A percentile compares a stretch with the other conserved stretches of the same genome.
Conservation (phyloP, 2,329 filamentous ascomycete genomes). For the Penicillium paneum region DNA sequence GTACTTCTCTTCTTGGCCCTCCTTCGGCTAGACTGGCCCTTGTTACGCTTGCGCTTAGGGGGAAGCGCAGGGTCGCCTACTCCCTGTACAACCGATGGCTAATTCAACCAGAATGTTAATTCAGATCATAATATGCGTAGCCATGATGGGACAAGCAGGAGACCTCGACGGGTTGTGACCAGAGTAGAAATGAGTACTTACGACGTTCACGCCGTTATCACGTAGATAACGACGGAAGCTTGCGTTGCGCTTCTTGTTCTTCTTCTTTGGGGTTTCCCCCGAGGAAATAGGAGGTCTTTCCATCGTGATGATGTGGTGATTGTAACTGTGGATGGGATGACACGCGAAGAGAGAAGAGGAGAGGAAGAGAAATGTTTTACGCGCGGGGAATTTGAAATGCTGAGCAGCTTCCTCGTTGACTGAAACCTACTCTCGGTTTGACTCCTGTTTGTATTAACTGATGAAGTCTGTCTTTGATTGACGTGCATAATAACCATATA, state of each 20-base stretch:
- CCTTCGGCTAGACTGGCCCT: neutral
- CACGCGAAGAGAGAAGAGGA: neutral
- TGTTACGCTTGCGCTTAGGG: neutral
- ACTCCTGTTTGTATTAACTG: too few relatives aligned
- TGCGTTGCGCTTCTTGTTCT: neutral
- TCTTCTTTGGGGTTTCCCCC: neutral
- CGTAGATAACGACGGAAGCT: neutral
- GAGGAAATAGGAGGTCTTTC: neutral
- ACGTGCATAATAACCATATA: too few relatives aligned
- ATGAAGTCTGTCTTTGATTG: too few relatives aligned
- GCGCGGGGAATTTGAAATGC: neutral
- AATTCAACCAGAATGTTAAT: neutral
- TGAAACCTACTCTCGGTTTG: neutral
- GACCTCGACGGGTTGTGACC: neutral
- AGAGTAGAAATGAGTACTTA: neutral
- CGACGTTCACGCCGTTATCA: neutral
- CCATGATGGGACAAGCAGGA: neutral
- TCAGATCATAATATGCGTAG: neutral
- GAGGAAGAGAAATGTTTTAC: neutral
- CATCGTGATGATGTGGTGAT: neutral
- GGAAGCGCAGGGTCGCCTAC: neutral
- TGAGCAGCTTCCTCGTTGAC: neutral
- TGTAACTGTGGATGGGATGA: too few relatives aligned
- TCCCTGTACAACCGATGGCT: neutral
- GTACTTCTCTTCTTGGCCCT: neutral